phyloP scores from a whole-genome alignment of 1,139 yeast genomes.

The Magnusiomyces ingens region DNA sequence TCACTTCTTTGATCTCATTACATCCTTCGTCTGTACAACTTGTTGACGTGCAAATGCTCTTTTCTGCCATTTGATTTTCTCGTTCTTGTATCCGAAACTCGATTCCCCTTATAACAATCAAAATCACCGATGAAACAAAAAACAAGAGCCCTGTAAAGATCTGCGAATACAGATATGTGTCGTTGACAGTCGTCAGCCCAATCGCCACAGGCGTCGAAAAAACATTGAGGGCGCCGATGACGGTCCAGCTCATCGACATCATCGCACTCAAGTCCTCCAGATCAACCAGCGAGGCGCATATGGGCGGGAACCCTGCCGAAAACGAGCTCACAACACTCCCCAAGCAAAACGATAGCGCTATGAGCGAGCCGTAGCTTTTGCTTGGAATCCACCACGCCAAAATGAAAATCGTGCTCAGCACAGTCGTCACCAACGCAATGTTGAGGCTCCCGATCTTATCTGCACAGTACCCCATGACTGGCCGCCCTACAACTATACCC shows the following conservation, averaged over 20 bases:
- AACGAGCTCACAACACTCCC: slow-evolving; percentile 50
- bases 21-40: not conserved
- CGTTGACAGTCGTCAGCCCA: slow-evolving; percentile 20
- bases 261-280: slow-evolving; percentile 49
- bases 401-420: slow-evolving; percentile 28
- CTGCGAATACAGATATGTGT: slow-evolving; percentile 54
- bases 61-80: not conserved
- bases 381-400: slow-evolving; percentile 62
- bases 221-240: slow-evolving; percentile 41
- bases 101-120: slow-evolving; percentile 6
- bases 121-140: slow-evolving; percentile 2
- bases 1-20: not conserved
- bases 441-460: slow-evolving; percentile 57
- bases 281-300: slow-evolving; percentile 44
- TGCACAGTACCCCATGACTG: slow-evolving; percentile 50
- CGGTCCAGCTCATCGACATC: slow-evolving; percentile 51
- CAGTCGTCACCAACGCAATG: slow-evolving; percentile 36
- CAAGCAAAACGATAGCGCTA: slow-evolving; percentile 41
- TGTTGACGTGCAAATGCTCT: not conserved
- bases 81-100: not conserved
- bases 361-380: slow-evolving; percentile 45
- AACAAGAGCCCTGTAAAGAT: slow-evolving; percentile 46
- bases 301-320: slow-evolving; percentile 33
- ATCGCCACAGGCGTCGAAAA: slow-evolving; percentile 34
- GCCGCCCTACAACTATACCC: slow-evolving; percentile 62